phyloP scores from a whole-genome alignment of 2,329 filamentous ascomycete species.

The Trichoderma lentiforme region DNA sequence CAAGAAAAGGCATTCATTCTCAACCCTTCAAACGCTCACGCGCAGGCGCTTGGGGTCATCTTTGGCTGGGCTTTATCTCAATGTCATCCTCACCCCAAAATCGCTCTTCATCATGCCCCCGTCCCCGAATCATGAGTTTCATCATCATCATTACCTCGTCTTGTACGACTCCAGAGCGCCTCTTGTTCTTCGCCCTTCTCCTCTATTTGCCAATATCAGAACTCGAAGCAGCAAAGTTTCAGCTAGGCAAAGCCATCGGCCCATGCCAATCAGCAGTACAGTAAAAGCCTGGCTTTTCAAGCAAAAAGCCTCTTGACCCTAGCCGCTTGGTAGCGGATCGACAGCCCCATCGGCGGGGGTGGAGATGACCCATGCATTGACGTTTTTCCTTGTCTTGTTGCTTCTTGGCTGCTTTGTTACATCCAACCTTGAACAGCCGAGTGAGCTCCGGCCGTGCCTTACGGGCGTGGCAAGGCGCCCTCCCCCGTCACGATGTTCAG shows the following conservation, averaged over 20 bases:
- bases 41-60: background rate
- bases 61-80: background rate
- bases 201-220: background rate
- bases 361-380: background rate
- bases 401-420: background rate
- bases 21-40: conserved; percentile 9
- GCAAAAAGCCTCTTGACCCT: background rate
- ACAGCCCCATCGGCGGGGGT: conserved; percentile 12
- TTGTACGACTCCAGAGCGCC: background rate
- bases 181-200: background rate
- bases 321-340: conserved; percentile 9
- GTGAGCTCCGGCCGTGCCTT: conserved; percentile 8
- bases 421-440: conserved; percentile 3
- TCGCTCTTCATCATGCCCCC: background rate
- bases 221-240: background rate
- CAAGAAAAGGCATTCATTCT: background rate
- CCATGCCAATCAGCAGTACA: background rate
- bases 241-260: background rate
- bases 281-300: background rate
- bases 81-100: background rate
- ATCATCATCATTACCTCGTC: background rate
- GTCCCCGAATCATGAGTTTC: background rate
- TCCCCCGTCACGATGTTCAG: background rate
- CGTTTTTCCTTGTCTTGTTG: background rate
- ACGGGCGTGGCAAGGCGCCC: conserved; percentile 6